These are phyloP conservation scores for Yamadazyma tumulicola DNA, from an alignment of 805 yeast genomes.

Conservation along the genomic window DNA sequence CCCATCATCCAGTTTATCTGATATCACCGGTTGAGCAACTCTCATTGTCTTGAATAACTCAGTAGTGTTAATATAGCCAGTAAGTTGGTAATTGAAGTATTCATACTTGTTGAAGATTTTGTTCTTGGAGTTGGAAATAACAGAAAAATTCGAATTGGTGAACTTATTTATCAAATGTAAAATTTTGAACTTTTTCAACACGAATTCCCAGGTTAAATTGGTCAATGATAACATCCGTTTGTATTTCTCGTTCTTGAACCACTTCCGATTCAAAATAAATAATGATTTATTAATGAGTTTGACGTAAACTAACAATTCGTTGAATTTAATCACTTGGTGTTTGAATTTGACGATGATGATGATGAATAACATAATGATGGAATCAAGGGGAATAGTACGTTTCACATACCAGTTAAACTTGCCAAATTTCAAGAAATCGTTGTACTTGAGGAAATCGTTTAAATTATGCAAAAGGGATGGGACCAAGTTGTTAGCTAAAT, in stretches of 20 bases:
- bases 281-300: slow-evolving; percentile 40
- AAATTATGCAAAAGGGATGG: slow-evolving; percentile 57
- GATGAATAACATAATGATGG: slow-evolving; percentile 49
- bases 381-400: slow-evolving; percentile 59
- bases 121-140: slow-evolving; percentile 11
- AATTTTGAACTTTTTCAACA: slow-evolving; percentile 33
- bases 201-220: slow-evolving; percentile 41
- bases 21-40: slow-evolving; percentile 37
- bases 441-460: slow-evolving; percentile 51
- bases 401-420: slow-evolving; percentile 60
- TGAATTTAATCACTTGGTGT: slow-evolving; percentile 34
- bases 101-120: slow-evolving; percentile 22
- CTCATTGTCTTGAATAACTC: slow-evolving; percentile 41
- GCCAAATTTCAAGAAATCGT: slow-evolving; percentile 50
- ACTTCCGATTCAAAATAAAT: slow-evolving; percentile 40
- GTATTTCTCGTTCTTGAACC: slow-evolving; percentile 46
- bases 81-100: slow-evolving; percentile 39
- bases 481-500: slow-evolving; percentile 49
- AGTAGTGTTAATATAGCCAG: slow-evolving; percentile 36
- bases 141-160: slow-evolving; percentile 17
- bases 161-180: slow-evolving; percentile 25
- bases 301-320: slow-evolving; percentile 36
- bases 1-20: slow-evolving; percentile 10
- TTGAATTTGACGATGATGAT: slow-evolving; percentile 53
- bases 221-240: slow-evolving; percentile 43